Conservation (phyloP, 441 rosid genomes). For the Viola pubescens region DNA sequence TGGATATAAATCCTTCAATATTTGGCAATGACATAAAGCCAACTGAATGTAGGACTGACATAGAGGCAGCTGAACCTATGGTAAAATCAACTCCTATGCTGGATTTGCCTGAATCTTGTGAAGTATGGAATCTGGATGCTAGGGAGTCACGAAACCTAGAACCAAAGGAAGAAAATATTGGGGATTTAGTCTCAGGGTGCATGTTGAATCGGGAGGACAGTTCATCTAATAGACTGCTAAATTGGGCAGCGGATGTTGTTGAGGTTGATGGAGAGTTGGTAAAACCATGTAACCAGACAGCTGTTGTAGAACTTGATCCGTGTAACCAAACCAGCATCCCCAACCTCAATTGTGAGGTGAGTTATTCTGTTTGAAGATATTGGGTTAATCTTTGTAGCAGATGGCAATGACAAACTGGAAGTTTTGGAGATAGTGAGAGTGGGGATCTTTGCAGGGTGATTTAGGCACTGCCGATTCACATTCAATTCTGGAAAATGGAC, state of each 20-base stretch:
- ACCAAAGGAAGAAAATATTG: conserved; percentile 17
- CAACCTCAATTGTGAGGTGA: conserved; percentile 48
- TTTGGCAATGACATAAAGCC: conserved; percentile 18
- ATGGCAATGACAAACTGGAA: conserved; percentile 24
- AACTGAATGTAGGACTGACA: conserved; percentile 7
- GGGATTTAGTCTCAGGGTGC: conserved; percentile 25
- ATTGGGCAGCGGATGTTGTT: conserved; percentile 23
- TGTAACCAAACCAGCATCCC: conserved; percentile 19
- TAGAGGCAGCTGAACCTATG: conserved; percentile 25
- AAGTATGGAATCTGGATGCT: conserved; percentile 26
- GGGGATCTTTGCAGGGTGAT: conserved; percentile 45
- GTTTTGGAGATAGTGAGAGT: conserved; percentile 38
- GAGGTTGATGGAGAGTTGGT: conserved; percentile 37
- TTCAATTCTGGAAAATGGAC: conserved; percentile 32
- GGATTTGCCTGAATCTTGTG: conserved; percentile 25
- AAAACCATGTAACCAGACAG: conserved; percentile 28
- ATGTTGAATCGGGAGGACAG: conserved; percentile 14
- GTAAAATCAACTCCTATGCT: conserved; percentile 17
- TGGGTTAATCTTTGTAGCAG: conserved; percentile 27
- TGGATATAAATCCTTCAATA: conserved; percentile 22
- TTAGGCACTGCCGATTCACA: conserved; percentile 26
- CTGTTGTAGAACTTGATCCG: conserved; percentile 29
- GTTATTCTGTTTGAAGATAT: conserved; percentile 38
- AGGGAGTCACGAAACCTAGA: conserved; percentile 18
- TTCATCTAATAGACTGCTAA: conserved; percentile 21